phyloP scores from a whole-genome alignment of 2,329 filamentous ascomycete species.

The Chalara sp. region DNA sequence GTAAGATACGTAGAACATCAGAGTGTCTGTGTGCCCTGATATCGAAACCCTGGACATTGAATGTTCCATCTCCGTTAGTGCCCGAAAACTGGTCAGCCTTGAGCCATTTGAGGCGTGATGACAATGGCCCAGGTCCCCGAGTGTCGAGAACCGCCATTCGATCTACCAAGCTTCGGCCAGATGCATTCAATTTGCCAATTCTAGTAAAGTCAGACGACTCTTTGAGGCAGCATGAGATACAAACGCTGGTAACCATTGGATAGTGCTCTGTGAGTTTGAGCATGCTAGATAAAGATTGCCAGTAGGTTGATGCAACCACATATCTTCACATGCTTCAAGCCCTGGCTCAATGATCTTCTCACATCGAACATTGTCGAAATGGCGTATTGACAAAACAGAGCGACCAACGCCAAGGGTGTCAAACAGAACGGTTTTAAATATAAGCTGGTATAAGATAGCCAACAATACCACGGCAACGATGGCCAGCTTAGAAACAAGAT shows the following conservation, averaged over 20 bases:
- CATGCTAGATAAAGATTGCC: slow-evolving; percentile 24
- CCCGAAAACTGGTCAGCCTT: slow-evolving; percentile 17
- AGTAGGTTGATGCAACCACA: slow-evolving; percentile 23
- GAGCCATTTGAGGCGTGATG: slow-evolving; percentile 18
- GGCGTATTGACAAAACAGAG: slow-evolving; percentile 23
- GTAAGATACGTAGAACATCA: slow-evolving; percentile 22
- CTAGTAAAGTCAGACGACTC: slow-evolving; percentile 6
- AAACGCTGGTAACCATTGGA: slow-evolving; percentile 22
- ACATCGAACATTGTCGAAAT: slow-evolving; percentile 25
- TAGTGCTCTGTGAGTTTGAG: slow-evolving; percentile 15
- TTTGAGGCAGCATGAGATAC: slow-evolving; percentile 5
- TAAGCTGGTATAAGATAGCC: slow-evolving; percentile 26
- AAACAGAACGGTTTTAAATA: slow-evolving; percentile 25
- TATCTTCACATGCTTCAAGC: slow-evolving; percentile 24
- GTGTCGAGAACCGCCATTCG: slow-evolving; percentile 21
- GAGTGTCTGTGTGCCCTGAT: slow-evolving; percentile 19
- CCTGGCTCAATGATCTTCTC: slow-evolving; percentile 18
- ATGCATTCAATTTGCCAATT: slow-evolving; percentile 17
- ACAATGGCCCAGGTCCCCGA: slow-evolving; percentile 13
- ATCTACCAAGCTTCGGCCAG: slow-evolving; percentile 17
- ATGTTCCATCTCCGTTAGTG: slow-evolving; percentile 18
- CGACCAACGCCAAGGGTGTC: slow-evolving; percentile 25
- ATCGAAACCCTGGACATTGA: slow-evolving; percentile 29
- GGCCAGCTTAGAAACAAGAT: slow-evolving; percentile 10
- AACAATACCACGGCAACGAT: slow-evolving; percentile 14